These are phyloP conservation scores for Leccinum obscurum DNA, from an alignment of 768 basidiomycete genomes.

Conservation along the genomic window DNA sequence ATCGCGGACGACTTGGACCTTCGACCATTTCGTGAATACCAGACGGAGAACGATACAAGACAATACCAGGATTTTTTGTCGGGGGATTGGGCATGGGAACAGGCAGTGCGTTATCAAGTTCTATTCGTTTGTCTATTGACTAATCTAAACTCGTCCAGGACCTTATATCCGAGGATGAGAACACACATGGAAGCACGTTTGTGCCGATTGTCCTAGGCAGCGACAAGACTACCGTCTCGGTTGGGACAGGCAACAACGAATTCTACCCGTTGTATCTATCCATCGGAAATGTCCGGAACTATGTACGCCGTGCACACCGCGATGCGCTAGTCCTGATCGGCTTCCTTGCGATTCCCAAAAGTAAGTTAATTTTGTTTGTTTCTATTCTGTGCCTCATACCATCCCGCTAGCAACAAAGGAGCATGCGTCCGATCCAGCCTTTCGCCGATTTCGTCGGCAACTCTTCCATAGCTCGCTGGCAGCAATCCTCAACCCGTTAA, in stretches of 20 bases:
- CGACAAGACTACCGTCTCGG: constrained; percentile 17
- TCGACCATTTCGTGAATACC: too few relatives aligned
- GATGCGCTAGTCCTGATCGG: neutral
- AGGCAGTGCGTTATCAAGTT: too few relatives aligned
- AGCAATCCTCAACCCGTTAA: neutral
- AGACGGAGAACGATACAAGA: too few relatives aligned
- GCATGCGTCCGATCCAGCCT: neutral
- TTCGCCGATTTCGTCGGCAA: neutral
- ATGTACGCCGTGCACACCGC: neutral
- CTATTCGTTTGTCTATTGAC: too few relatives aligned
- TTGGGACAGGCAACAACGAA: constrained; percentile 9
- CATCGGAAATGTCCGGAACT: constrained; percentile 19
- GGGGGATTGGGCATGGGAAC: too few relatives aligned
- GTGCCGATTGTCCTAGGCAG: constrained; percentile 14
- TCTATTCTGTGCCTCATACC: neutral
- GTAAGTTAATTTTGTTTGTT: constrained; percentile 4
- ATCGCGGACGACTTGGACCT: too few relatives aligned
- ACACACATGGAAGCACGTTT: neutral
- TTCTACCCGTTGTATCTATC: constrained; percentile 19
- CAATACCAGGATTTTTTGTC: too few relatives aligned
- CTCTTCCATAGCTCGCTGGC: neutral
- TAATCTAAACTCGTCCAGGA: too few relatives aligned
- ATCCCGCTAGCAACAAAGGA: neutral
- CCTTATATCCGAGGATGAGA: too few relatives aligned
- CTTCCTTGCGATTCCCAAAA: constrained; percentile 34